phyloP scores from a whole-genome alignment of 305 asterid species.

The Solanum hybrid region DNA sequence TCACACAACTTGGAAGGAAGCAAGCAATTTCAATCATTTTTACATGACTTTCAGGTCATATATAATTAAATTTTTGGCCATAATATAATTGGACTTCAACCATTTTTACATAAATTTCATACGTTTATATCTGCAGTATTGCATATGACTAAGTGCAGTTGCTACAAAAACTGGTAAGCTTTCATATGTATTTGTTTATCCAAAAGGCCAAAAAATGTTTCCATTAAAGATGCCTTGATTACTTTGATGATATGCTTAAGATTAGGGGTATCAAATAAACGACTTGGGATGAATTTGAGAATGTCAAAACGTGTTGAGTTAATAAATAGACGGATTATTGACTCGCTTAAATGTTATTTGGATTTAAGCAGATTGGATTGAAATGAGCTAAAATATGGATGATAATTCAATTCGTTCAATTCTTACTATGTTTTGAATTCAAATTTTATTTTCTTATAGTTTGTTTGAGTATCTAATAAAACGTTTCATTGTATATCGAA shows the following conservation, averaged over 20 bases:
- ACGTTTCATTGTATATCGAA: background rate
- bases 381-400: background rate
- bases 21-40: background rate
- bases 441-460: background rate
- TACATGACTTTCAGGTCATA: background rate
- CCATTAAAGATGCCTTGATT: background rate
- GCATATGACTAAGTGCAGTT: background rate
- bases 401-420: background rate
- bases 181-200: background rate
- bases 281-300: no score
- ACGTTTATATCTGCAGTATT: background rate
- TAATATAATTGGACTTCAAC: background rate
- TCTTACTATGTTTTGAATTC: background rate
- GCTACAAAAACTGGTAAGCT: background rate
- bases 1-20: background rate
- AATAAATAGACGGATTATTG: background rate
- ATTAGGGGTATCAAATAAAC: no score
- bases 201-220: background rate
- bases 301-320: background rate
- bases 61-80: background rate
- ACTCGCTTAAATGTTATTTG: background rate
- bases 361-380: no score
- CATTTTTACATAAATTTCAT: background rate
- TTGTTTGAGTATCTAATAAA: background rate
- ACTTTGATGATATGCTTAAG: background rate